These are phyloP conservation scores for Stenogyne calaminthoides DNA, from an alignment of 305 asterid species.

Conservation along the genomic window DNA sequence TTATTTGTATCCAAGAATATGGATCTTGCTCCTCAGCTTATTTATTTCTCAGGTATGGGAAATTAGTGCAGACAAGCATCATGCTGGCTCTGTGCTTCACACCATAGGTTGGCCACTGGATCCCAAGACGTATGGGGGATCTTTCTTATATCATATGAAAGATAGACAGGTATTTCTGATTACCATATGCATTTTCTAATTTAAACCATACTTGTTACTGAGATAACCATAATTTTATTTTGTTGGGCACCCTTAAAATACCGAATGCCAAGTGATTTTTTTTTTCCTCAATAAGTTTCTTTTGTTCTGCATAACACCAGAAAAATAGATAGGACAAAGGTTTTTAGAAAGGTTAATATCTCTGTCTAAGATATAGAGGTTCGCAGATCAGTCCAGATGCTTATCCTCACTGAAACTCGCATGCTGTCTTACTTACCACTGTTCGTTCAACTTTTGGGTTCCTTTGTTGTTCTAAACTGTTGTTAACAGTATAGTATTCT, in stretches of 20 bases:
- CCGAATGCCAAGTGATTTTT: background rate
- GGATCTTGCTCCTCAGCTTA: slow-evolving; percentile 25
- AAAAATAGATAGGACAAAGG: background rate
- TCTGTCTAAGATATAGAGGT: background rate
- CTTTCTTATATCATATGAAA: slow-evolving; percentile 93
- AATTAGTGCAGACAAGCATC: slow-evolving; percentile 67
- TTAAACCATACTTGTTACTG: background rate
- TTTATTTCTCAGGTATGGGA: slow-evolving; percentile 86
- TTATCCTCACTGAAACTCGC: background rate
- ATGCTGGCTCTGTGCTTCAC: slow-evolving; percentile 87
- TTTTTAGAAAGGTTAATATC: background rate
- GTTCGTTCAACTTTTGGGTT: background rate
- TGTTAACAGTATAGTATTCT: background rate
- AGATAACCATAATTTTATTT: background rate
- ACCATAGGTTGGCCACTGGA: slow-evolving; percentile 98
- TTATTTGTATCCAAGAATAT: slow-evolving; percentile 7
- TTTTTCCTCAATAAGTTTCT: background rate
- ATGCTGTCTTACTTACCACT: background rate
- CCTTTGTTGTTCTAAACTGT: background rate
- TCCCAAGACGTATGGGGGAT: slow-evolving; percentile 89
- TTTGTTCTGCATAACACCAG: background rate
- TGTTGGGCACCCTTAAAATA: slow-evolving; percentile 6
- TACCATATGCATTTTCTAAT: slow-evolving; percentile 13
- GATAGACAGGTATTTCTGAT: slow-evolving; percentile 71
- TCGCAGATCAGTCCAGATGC: background rate